Conservation (phyloP, 305 asterid species). For the Fraxinus angustifolia region DNA sequence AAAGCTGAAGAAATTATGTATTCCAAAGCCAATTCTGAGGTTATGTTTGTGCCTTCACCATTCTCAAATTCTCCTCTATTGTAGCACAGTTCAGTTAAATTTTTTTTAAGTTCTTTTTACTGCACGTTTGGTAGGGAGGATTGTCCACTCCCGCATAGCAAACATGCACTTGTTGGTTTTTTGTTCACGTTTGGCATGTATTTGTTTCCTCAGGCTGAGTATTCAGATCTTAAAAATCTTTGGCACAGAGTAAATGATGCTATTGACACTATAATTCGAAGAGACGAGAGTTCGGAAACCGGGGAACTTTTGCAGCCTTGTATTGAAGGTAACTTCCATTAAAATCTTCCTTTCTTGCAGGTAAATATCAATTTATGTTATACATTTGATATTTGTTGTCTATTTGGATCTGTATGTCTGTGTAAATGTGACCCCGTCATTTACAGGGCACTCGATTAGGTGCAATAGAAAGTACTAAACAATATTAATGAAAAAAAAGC, state of each 20-base stretch:
- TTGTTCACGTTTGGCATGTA: conserved; percentile 9
- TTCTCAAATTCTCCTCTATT: conserved; percentile 17
- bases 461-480: neutral
- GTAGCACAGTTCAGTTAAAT: neutral
- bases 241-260: conserved; percentile 84
- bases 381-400: neutral
- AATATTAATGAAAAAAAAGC: neutral
- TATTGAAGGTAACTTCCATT: conserved; percentile 66
- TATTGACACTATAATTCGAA: conserved; percentile 68
- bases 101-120: neutral
- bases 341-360: neutral
- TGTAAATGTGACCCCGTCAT: neutral
- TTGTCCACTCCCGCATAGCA: neutral
- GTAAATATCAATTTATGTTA: neutral
- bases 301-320: conserved; percentile 75
- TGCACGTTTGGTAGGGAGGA: neutral
- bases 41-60: conserved; percentile 17
- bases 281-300: conserved; percentile 63
- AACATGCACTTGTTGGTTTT: neutral
- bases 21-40: conserved; percentile 92
- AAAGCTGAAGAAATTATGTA: conserved; percentile 90
- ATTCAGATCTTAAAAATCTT: conserved; percentile 68
- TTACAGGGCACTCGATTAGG: neutral
- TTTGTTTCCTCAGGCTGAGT: conserved; percentile 62
- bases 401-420: neutral